Evolutionary conservation across 441 rosid genomes (phyloP).

Genomic region (Gossypium davidsonii): DNA sequence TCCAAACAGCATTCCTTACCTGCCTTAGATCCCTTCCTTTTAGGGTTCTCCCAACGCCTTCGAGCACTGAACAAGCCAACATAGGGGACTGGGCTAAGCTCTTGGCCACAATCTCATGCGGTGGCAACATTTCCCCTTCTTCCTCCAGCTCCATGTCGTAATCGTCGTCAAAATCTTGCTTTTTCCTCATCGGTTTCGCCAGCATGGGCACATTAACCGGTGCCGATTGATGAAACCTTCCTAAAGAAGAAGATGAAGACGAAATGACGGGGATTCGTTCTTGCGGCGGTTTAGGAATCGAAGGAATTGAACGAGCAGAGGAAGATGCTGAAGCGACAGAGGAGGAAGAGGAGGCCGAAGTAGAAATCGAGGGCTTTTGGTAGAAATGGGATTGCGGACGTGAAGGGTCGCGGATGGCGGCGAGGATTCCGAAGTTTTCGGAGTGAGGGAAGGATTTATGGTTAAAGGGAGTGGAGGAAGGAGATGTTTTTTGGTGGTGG

Average conservation of each 20-base stretch:
- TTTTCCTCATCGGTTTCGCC: constrained; percentile 34
- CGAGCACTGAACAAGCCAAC: constrained; percentile 70
- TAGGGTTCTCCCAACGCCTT: constrained; percentile 83
- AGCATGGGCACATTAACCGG: constrained; percentile 69
- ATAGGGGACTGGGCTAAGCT: constrained; percentile 46
- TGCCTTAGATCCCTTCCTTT: constrained; percentile 86
- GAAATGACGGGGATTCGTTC: constrained; percentile 30
- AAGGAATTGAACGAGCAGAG: constrained; percentile 49
- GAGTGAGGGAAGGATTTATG: constrained; percentile 27
- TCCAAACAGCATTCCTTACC: constrained; percentile 81
- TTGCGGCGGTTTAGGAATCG: constrained; percentile 51
- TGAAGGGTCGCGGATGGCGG: constrained; percentile 52
- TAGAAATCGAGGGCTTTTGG: constrained; percentile 46
- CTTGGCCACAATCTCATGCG: constrained; percentile 80
- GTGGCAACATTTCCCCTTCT: constrained; percentile 62
- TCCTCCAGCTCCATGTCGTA: constrained; percentile 38
- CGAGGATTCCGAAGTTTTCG: constrained; percentile 59
- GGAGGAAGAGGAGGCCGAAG: constrained; percentile 34
- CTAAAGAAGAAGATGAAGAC: constrained; percentile 22
- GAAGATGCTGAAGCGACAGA: constrained; percentile 29
- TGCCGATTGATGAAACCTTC: constrained; percentile 54
- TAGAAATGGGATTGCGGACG: constrained; percentile 39
- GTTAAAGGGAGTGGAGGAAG: constrained; percentile 21
- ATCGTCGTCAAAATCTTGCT: constrained; percentile 35
- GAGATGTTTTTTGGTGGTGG: constrained; percentile 15